phyloP scores from a whole-genome alignment of 2,329 filamentous ascomycete genomes.

The Fusarium buharicum region DNA sequence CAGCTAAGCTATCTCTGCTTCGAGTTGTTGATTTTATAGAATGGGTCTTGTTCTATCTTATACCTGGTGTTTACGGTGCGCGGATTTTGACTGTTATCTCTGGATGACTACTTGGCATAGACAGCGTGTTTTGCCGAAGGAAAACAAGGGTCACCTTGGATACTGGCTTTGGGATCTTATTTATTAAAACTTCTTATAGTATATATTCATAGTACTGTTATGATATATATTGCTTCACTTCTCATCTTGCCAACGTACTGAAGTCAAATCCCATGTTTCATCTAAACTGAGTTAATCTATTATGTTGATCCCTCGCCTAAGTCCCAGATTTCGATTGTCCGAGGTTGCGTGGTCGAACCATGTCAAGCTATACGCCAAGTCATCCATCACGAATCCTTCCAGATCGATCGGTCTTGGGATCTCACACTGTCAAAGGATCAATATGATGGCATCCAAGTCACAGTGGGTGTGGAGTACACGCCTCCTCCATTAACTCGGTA shows the following conservation, averaged over 20 bases:
- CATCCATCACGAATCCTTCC: background rate
- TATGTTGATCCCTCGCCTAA: background rate
- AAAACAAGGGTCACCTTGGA: slow-evolving; percentile 19
- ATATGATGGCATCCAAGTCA: background rate
- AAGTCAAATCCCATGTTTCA: background rate
- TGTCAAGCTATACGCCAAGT: slow-evolving; percentile 3
- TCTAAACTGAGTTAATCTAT: background rate
- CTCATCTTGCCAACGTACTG: slow-evolving; percentile 4
- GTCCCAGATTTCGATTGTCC: background rate
- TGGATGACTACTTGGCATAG: slow-evolving; percentile 15
- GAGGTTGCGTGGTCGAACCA: background rate
- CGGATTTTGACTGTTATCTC: slow-evolving; percentile 26
- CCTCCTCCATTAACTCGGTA: slow-evolving; percentile 1
- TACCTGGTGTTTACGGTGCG: slow-evolving; percentile 43
- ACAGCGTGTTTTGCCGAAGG: slow-evolving; percentile 5
- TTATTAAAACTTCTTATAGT: slow-evolving; percentile 29
- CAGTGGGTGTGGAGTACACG: background rate
- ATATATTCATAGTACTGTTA: slow-evolving; percentile 37
- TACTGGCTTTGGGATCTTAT: slow-evolving; percentile 37
- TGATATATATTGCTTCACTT: slow-evolving; percentile 43
- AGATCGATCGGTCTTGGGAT: background rate
- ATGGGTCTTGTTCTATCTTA: slow-evolving; percentile 37
- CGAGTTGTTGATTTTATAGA: slow-evolving; percentile 34
- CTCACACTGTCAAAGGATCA: background rate
- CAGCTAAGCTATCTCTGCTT: slow-evolving; percentile 8